Evolutionary conservation across 2,329 filamentous ascomycete genomes (phyloP), one percentile per base, ranked within the genome.

Genomic region (Colletotrichum australisinense): DNA sequence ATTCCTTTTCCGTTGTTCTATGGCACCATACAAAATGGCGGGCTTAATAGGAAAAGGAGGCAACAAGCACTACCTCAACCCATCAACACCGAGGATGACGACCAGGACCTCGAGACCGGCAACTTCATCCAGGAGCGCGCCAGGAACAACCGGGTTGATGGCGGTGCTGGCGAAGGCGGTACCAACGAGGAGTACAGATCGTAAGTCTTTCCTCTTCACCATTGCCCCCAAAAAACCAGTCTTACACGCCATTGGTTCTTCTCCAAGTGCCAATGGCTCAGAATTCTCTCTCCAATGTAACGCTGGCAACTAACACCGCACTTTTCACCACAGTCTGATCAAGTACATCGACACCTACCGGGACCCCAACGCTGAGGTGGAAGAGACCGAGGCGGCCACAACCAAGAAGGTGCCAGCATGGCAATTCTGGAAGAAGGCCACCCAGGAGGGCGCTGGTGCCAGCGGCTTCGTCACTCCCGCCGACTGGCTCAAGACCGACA

Each of bases 401-500:
- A 60, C 66, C 24, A 77, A 80, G 76, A 77, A 77, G 63, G 76
- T 77, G 52, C 80, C 80, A 14, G 81, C 80, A 80, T 84, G 82
- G 81, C 79, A 79, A 69, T 83, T 83, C 76, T 83, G 82, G 79
- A 75, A 79, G 78, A 72, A 72, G 67, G 55, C 62, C 35, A 5
- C 49, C 53, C 77, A 77, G 56, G 75, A 72, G 9, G 78, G 73
- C 55, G 76, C 78, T 35, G 78, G 78, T 71, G 60, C 78, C 53
- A 80, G 78, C 71, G 78, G 79, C 72, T 81, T 82, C 76, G 82
- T 86, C 75, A 83, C 90, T 38, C 92, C 92, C 28, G 88, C 91
- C n/a, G 91, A 93, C 60, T 93, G 90, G 91, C 84, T 94, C 78
- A 87, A 89, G 76, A 92, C 92, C 79, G 90, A 94, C 80, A 89